Base-by-base conservation (phyloP, 306 rosid genomes). In the Cicer yamashitae region DNA sequence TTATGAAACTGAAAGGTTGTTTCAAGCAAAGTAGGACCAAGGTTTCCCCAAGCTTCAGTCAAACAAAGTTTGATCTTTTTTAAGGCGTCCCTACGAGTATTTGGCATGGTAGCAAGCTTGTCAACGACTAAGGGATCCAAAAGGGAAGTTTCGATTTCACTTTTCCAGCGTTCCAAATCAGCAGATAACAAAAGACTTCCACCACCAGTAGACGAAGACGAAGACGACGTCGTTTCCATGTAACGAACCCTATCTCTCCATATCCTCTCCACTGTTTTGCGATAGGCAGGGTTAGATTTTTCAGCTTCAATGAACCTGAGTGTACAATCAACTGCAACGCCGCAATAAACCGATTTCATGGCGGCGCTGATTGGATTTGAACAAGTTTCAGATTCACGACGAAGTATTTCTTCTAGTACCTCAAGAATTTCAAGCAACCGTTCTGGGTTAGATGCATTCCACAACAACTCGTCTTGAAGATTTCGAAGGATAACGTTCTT, bases 271-370 rank as follows among this genome's bases (percentile, higher is more conserved):
- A 92, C 78, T 0, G 96, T 86, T 9, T 50, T 54, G 15, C 54
- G 3, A 44, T 75, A 90, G 43, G 38, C 25, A 37, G 75, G 79
- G 3, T 70, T 18, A 0, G 22, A n/a, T 6, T 50, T 71, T 2
- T 11, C 79, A 9, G 78, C 6, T 6, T 12, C 77, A 22, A 92
- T 18, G 22, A 56, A 77, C 68, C 79, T 87, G 14, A 86, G 81
- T 2, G 96, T 84, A 34, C 84, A 81, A 18, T 92, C 96, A 13
- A 87, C 77, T 0, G 92, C 92, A 51, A 92, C 85, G 0, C 89
- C 84, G 7, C 85, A 76, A 34, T 88, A 92, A 2, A 93, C 93
- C 2, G 76, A 81, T 37, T 13, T 67, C 85, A 90, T 77, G 25
- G 88, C 6, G 9, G 82, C 53, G 17, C 17, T 22, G 6, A 71